Conservation (phyloP, 345 rosid genomes). For the Eucalyptus erythrocorys region DNA sequence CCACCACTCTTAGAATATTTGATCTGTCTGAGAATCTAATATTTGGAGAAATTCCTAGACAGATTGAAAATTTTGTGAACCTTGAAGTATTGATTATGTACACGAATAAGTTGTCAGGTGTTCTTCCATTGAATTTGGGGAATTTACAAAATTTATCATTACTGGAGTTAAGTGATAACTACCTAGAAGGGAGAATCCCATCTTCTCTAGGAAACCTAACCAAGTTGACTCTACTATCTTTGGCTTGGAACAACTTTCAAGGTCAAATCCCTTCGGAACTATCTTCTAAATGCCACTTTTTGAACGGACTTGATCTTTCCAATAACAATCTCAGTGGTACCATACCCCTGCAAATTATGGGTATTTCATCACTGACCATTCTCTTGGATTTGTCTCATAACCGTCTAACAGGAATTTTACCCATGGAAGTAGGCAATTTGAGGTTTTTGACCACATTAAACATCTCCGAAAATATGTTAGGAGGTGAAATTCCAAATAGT, state of each 20-base stretch:
- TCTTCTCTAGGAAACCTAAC: neutral
- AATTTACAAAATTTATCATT: neutral
- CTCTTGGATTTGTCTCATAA: neutral
- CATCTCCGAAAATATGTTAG: neutral
- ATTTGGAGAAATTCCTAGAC: neutral
- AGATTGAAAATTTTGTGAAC: neutral
- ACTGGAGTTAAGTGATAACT: neutral
- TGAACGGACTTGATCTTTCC: neutral
- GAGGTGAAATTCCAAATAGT: neutral
- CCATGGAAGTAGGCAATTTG: neutral
- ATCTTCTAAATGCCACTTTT: neutral
- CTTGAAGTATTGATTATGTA: neutral
- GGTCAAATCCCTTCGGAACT: neutral
- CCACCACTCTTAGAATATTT: neutral
- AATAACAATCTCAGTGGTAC: neutral
- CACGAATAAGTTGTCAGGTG: neutral
- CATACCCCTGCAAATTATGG: neutral
- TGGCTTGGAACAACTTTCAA: neutral
- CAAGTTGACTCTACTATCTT: neutral
- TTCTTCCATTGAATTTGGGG: neutral
- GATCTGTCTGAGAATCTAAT: neutral
- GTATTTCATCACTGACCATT: neutral
- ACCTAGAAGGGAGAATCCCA: neutral
- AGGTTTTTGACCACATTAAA: neutral
- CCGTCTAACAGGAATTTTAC: neutral